These are phyloP conservation scores for Comarum palustre DNA, from an alignment of 306 rosid genomes.

Conservation along the genomic window DNA sequence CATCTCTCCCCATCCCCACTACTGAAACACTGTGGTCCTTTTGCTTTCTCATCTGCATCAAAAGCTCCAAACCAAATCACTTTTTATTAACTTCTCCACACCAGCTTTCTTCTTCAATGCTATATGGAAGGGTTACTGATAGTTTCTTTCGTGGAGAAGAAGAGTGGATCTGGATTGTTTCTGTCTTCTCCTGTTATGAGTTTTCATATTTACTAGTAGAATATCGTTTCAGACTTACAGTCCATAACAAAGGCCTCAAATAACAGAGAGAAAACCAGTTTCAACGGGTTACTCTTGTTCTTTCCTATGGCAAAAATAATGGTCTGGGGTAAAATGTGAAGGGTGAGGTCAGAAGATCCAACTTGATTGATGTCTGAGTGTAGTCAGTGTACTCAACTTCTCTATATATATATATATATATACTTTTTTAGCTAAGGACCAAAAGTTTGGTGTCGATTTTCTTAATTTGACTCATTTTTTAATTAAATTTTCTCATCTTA, in stretches of 20 bases:
- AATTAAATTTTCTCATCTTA: no score
- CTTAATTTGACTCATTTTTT: no score
- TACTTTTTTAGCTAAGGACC: no score
- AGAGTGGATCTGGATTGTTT: not conserved
- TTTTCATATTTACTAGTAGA: not conserved
- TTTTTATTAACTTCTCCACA: not conserved
- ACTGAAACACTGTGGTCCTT: slow-evolving; percentile 10
- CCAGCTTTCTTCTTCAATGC: not conserved
- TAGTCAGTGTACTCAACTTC: not conserved
- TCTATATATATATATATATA: no score
- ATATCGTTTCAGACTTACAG: not conserved
- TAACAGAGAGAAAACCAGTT: not conserved
- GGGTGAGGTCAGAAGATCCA: slow-evolving; percentile 1
- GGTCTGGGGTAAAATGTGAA: not conserved
- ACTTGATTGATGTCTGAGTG: not conserved
- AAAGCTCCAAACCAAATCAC: not conserved
- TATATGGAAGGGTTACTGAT: not conserved
- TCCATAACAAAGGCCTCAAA: not conserved
- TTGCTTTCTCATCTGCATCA: not conserved
- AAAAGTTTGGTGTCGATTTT: no score
- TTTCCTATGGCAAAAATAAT: not conserved
- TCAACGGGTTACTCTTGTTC: not conserved
- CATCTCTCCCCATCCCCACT: not conserved
- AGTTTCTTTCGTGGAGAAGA: not conserved
- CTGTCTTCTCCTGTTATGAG: not conserved